A percentile compares a stretch with the other conserved stretches of the same genome.
These are phyloP conservation scores for Malbranchea zuffiana DNA, from an alignment of 2,329 filamentous ascomycete species.

Conservation along the genomic window DNA sequence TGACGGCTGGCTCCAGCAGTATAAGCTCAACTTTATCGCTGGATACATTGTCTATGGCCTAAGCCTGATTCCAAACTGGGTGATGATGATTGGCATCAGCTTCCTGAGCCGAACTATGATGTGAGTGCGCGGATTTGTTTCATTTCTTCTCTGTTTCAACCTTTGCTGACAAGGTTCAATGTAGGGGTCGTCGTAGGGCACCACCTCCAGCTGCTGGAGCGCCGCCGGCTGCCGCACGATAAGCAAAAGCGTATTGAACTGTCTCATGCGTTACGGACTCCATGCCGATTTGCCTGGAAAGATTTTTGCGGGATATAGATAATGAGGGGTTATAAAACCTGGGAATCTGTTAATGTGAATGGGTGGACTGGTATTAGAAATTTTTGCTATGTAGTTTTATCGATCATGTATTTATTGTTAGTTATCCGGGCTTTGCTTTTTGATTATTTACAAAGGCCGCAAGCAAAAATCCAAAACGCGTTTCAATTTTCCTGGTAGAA, in stretches of 20 bases:
- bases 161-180: slow-evolving; percentile 5
- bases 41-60: slow-evolving; percentile 48
- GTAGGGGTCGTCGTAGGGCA: slow-evolving; percentile 18
- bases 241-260: background rate
- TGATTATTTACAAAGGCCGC: too few species aligned
- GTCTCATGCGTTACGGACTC: slow-evolving; percentile 1
- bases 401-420: slow-evolving; percentile 8
- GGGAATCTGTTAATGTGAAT: slow-evolving; percentile 4
- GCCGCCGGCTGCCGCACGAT: slow-evolving; percentile 8
- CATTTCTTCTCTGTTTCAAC: background rate
- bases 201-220: slow-evolving; percentile 5
- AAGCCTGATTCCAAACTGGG: slow-evolving; percentile 50
- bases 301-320: slow-evolving; percentile 1
- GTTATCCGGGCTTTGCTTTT: too few species aligned
- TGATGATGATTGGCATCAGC: slow-evolving; percentile 53
- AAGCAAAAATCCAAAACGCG: too few species aligned
- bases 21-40: slow-evolving; percentile 42
- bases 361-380: too few species aligned
- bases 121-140: slow-evolving; percentile 33
- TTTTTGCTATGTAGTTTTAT: slow-evolving; percentile 5
- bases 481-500: too few species aligned
- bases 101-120: slow-evolving; percentile 52
- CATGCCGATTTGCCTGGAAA: slow-evolving; percentile 2
- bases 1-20: slow-evolving; percentile 46
- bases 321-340: slow-evolving; percentile 5